These are phyloP conservation scores for Pelargonium citronellum DNA, from an alignment of 441 rosid species.

Conservation along the genomic window DNA sequence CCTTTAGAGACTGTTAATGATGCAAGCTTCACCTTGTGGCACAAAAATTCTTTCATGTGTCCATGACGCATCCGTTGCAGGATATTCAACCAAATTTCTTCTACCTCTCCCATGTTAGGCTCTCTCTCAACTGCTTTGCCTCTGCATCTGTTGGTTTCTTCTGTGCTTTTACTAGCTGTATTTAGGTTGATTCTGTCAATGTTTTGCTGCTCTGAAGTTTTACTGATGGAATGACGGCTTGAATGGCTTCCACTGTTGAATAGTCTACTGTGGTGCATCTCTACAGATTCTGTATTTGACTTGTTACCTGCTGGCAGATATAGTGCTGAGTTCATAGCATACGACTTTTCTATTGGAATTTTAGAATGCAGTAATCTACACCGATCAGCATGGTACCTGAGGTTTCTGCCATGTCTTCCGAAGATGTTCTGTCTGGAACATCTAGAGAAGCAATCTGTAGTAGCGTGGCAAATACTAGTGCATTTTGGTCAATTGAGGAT, in stretches of 20 bases:
- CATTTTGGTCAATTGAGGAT: slow-evolving; percentile 19
- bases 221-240: background rate
- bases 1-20: slow-evolving; percentile 30
- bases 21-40: slow-evolving; percentile 26
- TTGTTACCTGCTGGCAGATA: slow-evolving; percentile 18
- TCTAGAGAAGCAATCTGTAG: slow-evolving; percentile 25
- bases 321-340: background rate
- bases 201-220: background rate
- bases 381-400: slow-evolving; percentile 14
- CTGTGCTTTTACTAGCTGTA: slow-evolving; percentile 8
- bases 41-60: slow-evolving; percentile 25
- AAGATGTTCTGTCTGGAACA: slow-evolving; percentile 10
- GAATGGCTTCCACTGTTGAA: background rate
- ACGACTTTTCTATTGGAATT: background rate
- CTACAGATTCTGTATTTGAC: slow-evolving; percentile 10
- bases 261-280: slow-evolving; percentile 11
- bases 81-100: slow-evolving; percentile 24
- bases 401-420: slow-evolving; percentile 7
- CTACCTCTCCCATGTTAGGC: slow-evolving; percentile 17
- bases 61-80: slow-evolving; percentile 22
- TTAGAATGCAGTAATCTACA: background rate
- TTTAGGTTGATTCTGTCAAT: slow-evolving; percentile 3
- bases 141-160: slow-evolving; percentile 6
- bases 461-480: slow-evolving; percentile 23
- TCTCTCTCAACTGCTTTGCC: slow-evolving; percentile 18